A percentile compares a stretch with the other conserved stretches of the same genome.
These are phyloP conservation scores for Quercus mongolica DNA, from an alignment of 306 rosid genomes.

Conservation along the genomic window DNA sequence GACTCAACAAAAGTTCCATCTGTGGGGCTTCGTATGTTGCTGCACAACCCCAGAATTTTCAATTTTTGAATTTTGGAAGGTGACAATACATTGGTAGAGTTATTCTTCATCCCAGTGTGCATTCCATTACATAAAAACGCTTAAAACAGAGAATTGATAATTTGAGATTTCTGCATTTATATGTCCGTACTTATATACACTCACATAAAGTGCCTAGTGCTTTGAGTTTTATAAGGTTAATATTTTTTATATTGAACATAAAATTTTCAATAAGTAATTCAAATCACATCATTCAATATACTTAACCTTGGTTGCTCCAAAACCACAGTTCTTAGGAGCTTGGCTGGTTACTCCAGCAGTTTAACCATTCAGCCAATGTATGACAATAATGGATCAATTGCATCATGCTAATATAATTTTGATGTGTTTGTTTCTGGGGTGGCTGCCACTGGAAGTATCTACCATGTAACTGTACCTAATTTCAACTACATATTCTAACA, in stretches of 20 bases:
- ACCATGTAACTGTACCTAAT: not conserved
- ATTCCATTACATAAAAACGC: not conserved
- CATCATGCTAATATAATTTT: not conserved
- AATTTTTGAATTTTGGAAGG: not conserved
- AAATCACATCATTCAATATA: not conserved
- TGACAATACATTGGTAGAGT: not conserved
- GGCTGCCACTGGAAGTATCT: not conserved
- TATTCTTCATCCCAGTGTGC: not conserved
- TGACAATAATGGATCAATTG: not conserved
- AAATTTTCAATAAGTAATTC: not conserved
- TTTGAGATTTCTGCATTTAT: not conserved
- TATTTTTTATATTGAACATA: not conserved
- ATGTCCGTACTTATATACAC: not conserved
- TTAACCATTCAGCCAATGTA: not conserved
- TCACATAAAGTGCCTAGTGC: not conserved
- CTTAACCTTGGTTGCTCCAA: not conserved
- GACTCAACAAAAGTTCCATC: not conserved
- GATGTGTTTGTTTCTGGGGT: not conserved
- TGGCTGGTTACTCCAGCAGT: not conserved
- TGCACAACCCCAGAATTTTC: not conserved
- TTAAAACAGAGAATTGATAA: too few species aligned
- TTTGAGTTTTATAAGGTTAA: not conserved
- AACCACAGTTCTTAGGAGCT: not conserved
- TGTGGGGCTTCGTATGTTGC: not conserved
- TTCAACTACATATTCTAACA: not conserved